Base-by-base conservation (phyloP, 2,329 filamentous ascomycete species). In the Cercospora zeina region DNA sequence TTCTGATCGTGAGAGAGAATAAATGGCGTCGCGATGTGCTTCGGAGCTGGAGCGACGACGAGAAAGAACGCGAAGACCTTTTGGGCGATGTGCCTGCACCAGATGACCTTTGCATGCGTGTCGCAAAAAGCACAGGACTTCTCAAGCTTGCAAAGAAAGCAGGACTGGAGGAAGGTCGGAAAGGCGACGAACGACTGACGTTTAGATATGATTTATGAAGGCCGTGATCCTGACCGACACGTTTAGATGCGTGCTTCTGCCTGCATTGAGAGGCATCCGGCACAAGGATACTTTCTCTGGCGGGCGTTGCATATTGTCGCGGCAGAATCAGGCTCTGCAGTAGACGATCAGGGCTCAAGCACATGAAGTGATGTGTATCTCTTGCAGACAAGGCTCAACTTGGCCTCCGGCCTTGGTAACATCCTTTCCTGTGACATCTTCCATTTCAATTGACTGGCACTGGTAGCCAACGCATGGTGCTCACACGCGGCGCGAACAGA, bases 101-200 rank as follows among this genome's bases (percentile, higher is more conserved):
- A 21, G 64, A 70, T 72, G 61, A 71, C 61, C 59, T 53, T 27
- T 54, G 63, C 2, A 51, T 60, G 66, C 61, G 61, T 49, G 54
- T 58, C 45, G 61, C 53, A 13, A 58, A 37, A 45, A 62, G 55
- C 21, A 34, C 47, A n/a, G 64, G 59, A n/a, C 50, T 75, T 6
- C 36, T 61, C 2, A 60, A 58, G 55, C 54, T 75, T 4, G 66
- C 69, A 5, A 63, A 64, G 8, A 72, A 74, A 70, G 59, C 77
- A 1, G 74, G 76, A 1, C 62, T 72, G 50, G 76, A 76, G n/a
- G 72, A 70, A 1, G 66, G 67, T 10, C 71, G 75, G 7, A 71
- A 75, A 64, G 79, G 79, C 4, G 79, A 81, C 57, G 78, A 81
- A 70, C 79, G 74, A 70, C 65, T 80, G 53, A 81, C 79, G 0